phyloP scores from a whole-genome alignment of 2,329 filamentous ascomycete genomes.

The Microsporum audouinii region DNA sequence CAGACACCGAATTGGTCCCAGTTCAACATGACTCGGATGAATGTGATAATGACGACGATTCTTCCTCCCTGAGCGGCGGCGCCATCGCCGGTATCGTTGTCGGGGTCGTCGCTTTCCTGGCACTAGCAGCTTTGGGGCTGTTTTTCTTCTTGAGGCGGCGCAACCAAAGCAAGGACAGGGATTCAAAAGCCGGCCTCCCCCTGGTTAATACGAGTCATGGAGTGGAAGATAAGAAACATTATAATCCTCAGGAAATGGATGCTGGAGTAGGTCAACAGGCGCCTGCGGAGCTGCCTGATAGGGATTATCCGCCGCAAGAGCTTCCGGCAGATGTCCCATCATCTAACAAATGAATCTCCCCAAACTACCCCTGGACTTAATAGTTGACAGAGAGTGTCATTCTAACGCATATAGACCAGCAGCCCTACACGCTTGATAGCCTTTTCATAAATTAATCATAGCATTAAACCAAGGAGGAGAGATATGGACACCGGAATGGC shows the following conservation, averaged over 20 bases:
- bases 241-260: not conserved
- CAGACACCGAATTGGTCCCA: conserved; percentile 15
- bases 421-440: not conserved
- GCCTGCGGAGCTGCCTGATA: not conserved
- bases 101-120: conserved; percentile 3
- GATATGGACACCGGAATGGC: not conserved
- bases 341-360: not conserved
- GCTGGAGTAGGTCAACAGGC: not conserved
- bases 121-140: not conserved
- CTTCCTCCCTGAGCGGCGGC: not conserved
- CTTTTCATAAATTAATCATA: not conserved
- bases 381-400: not conserved
- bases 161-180: not conserved
- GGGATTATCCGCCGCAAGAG: not conserved
- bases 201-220: not conserved
- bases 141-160: conserved; percentile 4
- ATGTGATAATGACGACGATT: not conserved
- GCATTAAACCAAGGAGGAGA: not conserved
- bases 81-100: conserved; percentile 10
- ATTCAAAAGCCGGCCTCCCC: not conserved
- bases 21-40: not conserved
- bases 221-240: not conserved
- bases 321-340: not conserved
- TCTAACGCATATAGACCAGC: not conserved
- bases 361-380: not conserved